Evolutionary conservation across 176 grass and related monocot species (phyloP), one percentile per base, ranked within the genome.

Genomic region (Cenchrus purpureus): DNA sequence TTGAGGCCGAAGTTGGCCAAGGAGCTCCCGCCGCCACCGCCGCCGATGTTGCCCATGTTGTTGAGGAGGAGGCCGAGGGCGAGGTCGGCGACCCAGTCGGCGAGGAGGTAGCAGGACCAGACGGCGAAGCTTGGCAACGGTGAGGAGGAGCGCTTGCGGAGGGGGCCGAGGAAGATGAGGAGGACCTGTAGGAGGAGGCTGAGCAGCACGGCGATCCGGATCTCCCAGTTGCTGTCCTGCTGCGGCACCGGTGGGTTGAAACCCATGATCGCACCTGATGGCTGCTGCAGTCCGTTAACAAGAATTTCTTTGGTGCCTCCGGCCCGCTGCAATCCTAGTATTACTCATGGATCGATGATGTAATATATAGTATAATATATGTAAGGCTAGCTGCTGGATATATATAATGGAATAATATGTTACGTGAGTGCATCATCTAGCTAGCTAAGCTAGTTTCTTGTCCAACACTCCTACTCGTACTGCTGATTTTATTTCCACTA

Each of bases 41-140:
- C 52, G 53, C 88, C 79, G 67, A 86, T 90, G 59, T 45, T 83
- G 74, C 88, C 84, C 84, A 90, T 76, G 88, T 77, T 89, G 79
- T 90, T 90, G 79, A 90, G 88, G 28, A 90, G 13, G 22, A 90
- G 88, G 42, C 88, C 88, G 51, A 90, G 84, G 49, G 58, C 73
- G 67, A 90, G 88, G 84, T 90, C 88, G 74, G 88, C 88, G 29
- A 90, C 88, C 88, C 88, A 90, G 79, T 90, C 88, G 59, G 88
- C 88, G 67, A 90, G 83, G 65, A 90, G 83, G 88, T 86, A 90
- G 72, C 78, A 86, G 2, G 83, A 81, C 88, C 88, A 89, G 11
- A 86, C 45, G 20, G 8, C 3, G 65, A 89, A 48, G 45, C 62
- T 67, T 8, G 68, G 9, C 1, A 28, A 9, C 0, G 59, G 50